Evolutionary conservation across 2,329 filamentous ascomycete genomes (phyloP).

Genomic region (Geosmithia flava): DNA sequence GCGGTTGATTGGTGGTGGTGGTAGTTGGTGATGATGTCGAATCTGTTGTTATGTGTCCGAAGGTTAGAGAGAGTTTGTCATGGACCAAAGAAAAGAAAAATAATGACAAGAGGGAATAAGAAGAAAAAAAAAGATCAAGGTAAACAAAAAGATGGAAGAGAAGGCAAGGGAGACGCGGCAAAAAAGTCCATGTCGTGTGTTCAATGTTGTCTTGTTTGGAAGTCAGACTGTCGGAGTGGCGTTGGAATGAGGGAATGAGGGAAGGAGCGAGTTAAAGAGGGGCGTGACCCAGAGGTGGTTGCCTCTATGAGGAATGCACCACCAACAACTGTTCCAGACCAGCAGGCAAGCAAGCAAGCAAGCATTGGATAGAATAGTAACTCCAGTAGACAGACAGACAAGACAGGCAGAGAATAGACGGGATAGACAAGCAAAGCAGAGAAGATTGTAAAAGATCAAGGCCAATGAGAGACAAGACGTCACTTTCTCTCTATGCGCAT

Average conservation of each 20-base stretch:
- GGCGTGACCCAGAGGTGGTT: not conserved
- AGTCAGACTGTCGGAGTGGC: not conserved
- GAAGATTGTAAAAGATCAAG: not conserved
- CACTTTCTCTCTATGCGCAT: not conserved
- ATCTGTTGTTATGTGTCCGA: too few relatives aligned
- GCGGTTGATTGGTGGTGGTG: too few relatives aligned
- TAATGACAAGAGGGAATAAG: not conserved
- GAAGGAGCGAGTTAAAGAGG: not conserved
- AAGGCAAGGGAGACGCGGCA: not conserved
- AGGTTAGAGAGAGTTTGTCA: not conserved
- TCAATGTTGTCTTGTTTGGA: not conserved
- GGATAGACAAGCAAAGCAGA: not conserved
- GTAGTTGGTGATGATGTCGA: too few relatives aligned
- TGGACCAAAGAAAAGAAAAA: not conserved
- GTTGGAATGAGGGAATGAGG: not conserved
- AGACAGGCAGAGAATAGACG: too few relatives aligned
- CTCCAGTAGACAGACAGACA: too few relatives aligned
- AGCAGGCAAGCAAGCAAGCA: not conserved
- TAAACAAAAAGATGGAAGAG: not conserved
- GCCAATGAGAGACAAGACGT: not conserved
- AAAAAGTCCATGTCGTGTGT: not conserved
- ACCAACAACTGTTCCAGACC: not conserved
- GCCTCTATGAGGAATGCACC: not conserved
- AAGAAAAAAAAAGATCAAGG: not conserved
- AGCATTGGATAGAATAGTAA: too few relatives aligned